Conservation (phyloP, 2,329 filamentous ascomycete species). For the Sporothrix phasma region DNA sequence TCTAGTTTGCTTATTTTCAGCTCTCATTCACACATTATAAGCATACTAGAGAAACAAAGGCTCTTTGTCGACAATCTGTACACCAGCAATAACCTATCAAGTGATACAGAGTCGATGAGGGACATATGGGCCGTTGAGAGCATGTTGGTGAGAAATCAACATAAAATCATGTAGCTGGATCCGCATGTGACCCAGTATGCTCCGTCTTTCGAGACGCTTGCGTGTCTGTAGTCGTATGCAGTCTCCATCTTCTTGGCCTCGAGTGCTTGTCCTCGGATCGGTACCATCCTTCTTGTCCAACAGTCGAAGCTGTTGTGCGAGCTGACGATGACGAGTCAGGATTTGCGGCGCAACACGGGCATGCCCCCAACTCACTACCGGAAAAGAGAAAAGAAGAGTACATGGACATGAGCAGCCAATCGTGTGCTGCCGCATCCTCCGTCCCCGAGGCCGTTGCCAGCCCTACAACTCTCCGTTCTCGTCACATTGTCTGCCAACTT, state of each 20-base stretch:
- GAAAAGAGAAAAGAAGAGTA: background rate
- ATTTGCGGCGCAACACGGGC: background rate
- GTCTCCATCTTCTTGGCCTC: too few species aligned
- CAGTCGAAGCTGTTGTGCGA: background rate
- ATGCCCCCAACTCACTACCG: background rate
- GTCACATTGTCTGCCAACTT: background rate
- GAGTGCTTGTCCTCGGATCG: background rate
- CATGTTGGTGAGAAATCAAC: too few species aligned
- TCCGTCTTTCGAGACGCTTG: background rate
- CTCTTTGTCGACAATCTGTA: background rate
- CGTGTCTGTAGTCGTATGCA: background rate
- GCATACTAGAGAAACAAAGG: too few species aligned
- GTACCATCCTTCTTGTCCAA: background rate
- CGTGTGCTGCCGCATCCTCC: background rate
- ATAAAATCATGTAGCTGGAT: background rate
- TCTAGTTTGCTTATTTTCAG: too few species aligned
- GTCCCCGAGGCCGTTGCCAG: background rate
- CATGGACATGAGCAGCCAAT: background rate
- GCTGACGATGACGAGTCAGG: conserved; percentile 1
- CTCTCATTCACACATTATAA: too few species aligned
- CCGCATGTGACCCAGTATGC: background rate
- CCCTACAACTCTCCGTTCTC: background rate
- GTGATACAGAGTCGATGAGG: background rate
- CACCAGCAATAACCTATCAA: background rate
- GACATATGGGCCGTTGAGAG: too few species aligned